Evolutionary conservation across 306 rosid genomes (phyloP).

Genomic region (Vigna angularis): DNA sequence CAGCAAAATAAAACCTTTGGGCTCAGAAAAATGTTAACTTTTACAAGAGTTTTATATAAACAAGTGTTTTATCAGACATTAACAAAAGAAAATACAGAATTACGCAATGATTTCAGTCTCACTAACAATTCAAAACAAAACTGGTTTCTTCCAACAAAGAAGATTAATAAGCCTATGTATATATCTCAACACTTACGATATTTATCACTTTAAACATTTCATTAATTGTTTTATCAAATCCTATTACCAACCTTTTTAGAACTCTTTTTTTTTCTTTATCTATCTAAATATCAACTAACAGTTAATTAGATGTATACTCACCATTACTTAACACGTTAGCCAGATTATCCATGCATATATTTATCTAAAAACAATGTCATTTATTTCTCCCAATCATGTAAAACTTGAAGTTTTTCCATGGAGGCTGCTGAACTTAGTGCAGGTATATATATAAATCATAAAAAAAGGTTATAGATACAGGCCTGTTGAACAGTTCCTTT

Average conservation of each 20-base stretch:
- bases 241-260: too few species aligned
- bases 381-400: not conserved
- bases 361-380: not conserved
- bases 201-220: too few species aligned
- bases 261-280: not conserved
- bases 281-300: not conserved
- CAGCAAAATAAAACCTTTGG: not conserved
- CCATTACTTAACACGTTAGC: not conserved
- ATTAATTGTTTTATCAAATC: too few species aligned
- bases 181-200: too few species aligned
- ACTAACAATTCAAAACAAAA: slow-evolving; percentile 11
- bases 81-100: too few species aligned
- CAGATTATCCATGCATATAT: not conserved
- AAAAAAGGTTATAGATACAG: not conserved
- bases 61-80: too few species aligned
- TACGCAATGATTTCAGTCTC: too few species aligned
- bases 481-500: not conserved
- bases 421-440: not conserved
- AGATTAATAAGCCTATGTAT: too few species aligned
- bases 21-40: not conserved
- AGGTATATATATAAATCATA: too few species aligned
- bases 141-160: not conserved
- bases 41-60: not conserved
- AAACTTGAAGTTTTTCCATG: not conserved
- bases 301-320: not conserved